phyloP scores from a whole-genome alignment of 352 stramenopile genomes.

The Phytophthora sansomeana region DNA sequence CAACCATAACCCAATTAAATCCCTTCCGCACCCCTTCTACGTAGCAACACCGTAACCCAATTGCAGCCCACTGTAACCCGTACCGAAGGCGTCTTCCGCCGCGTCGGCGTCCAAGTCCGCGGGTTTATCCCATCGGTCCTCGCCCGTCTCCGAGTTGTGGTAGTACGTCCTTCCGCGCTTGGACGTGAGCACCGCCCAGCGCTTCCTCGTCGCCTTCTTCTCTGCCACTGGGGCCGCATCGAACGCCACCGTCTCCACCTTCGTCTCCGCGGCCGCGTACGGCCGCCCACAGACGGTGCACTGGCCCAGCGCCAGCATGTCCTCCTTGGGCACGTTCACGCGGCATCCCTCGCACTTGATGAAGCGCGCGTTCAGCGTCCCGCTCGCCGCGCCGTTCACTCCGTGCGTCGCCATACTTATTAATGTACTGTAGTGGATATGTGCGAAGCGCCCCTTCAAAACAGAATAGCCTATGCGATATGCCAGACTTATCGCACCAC shows the following conservation, averaged over 20 bases:
- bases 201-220: conserved; percentile 47
- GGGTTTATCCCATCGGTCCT: conserved; percentile 81
- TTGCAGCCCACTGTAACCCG: not conserved
- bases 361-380: conserved; percentile 78
- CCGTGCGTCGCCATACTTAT: conserved; percentile 50
- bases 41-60: no score
- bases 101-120: conserved; percentile 71
- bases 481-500: conserved; percentile 14
- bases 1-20: conserved; percentile 8
- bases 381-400: conserved; percentile 62
- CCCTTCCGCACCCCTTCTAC: no score
- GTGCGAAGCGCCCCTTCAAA: not conserved
- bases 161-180: conserved; percentile 81
- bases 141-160: conserved; percentile 84
- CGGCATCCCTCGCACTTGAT: conserved; percentile 79
- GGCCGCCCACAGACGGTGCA: conserved; percentile 63
- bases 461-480: conserved; percentile 9
- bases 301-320: conserved; percentile 67
- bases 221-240: conserved; percentile 15
- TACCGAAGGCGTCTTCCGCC: conserved; percentile 67
- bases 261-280: conserved; percentile 46
- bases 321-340: conserved; percentile 85
- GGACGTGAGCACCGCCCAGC: conserved; percentile 72
- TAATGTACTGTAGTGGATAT: not conserved
- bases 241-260: conserved; percentile 57